These are phyloP conservation scores for Artemisia tridentata DNA, from an alignment of 129 eudicot genomes.

Conservation along the genomic window DNA sequence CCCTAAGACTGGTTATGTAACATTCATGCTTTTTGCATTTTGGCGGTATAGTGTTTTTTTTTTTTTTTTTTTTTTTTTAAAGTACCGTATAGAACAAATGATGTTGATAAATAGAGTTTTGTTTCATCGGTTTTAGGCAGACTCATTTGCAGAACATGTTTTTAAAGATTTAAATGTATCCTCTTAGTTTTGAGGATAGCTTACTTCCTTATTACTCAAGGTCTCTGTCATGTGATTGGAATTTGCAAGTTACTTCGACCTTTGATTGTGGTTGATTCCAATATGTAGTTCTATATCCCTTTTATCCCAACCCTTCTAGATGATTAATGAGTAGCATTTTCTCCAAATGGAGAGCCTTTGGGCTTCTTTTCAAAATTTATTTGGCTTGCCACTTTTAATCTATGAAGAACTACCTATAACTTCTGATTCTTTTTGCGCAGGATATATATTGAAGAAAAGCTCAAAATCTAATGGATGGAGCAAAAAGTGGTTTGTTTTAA, in stretches of 20 bases:
- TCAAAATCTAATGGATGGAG: slow-evolving; percentile 88
- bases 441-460: slow-evolving; percentile 81
- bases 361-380: not conserved
- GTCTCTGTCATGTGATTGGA: too few species aligned
- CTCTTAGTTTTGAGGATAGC: too few species aligned
- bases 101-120: slow-evolving; percentile 1
- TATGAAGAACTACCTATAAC: not conserved
- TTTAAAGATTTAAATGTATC: too few species aligned
- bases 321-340: slow-evolving; percentile 11
- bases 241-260: not conserved
- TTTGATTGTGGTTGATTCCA: not conserved
- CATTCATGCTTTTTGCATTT: not conserved
- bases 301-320: not conserved
- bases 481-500: slow-evolving; percentile 88
- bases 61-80: not conserved
- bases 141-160: not conserved
- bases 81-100: not conserved
- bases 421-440: slow-evolving; percentile 36
- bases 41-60: not conserved
- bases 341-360: not conserved
- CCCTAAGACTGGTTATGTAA: slow-evolving; percentile 6
- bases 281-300: slow-evolving; percentile 1
- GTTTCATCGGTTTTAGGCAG: slow-evolving; percentile 9
- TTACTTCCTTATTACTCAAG: too few species aligned
- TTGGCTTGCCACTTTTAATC: not conserved